A percentile compares a stretch with the other conserved stretches of the same genome.
Conservation (phyloP, 371 early-diverging fungal species). For the Mortierella sp. region DNA sequence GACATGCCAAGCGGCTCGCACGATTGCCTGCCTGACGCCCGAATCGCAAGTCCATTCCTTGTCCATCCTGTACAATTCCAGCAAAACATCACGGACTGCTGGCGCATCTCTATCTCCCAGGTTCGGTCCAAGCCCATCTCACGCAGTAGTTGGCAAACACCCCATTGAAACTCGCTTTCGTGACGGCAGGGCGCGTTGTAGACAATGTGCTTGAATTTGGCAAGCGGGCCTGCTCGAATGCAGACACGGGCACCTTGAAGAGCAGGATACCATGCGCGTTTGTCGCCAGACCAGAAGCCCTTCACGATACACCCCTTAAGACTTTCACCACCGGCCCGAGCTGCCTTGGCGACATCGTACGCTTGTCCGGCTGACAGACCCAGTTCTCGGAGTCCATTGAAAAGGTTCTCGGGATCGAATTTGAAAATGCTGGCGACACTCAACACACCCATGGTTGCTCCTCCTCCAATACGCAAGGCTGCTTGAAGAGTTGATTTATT, state of each 20-base stretch:
- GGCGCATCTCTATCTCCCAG: neutral
- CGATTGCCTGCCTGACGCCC: no score
- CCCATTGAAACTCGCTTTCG: constrained; percentile 10
- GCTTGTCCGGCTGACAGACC: neutral
- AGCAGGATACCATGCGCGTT: constrained; percentile 2
- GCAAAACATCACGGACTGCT: neutral
- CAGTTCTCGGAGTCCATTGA: neutral
- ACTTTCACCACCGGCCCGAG: neutral
- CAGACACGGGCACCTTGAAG: neutral
- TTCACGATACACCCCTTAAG: neutral
- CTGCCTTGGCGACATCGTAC: neutral
- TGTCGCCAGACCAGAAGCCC: no score
- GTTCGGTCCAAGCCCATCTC: neutral
- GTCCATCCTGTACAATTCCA: neutral
- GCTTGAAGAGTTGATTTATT: neutral
- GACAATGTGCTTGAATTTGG: neutral
- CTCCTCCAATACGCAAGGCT: neutral
- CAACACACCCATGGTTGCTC: neutral
- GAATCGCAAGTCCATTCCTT: neutral
- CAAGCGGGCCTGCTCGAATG: neutral
- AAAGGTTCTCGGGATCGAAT: neutral
- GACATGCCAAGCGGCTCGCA: no score
- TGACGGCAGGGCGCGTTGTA: neutral
- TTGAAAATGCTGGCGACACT: neutral
- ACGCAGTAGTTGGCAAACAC: constrained; percentile 10